These are phyloP conservation scores for Annulohypoxylon truncatum DNA, from an alignment of 2,329 filamentous ascomycete species.

Conservation along the genomic window DNA sequence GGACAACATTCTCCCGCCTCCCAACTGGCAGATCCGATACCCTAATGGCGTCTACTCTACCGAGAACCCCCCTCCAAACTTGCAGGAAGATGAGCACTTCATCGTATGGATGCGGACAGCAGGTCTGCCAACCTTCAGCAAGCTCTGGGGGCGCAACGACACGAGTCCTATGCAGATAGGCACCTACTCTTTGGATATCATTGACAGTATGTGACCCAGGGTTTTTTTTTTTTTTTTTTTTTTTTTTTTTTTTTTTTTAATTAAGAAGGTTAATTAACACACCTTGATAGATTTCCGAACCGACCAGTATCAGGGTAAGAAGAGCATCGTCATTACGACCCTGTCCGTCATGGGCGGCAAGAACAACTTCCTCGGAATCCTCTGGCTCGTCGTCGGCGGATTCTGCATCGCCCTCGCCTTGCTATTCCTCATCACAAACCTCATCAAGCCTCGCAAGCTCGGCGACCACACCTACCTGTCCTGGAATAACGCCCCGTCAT, in stretches of 20 bases:
- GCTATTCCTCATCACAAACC: conserved; percentile 88
- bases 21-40: conserved; percentile 82
- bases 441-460: conserved; percentile 95
- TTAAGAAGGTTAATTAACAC: conserved; percentile 15
- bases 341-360: conserved; percentile 93
- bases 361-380: conserved; percentile 96
- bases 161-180: conserved; percentile 73
- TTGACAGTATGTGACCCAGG: conserved; percentile 77
- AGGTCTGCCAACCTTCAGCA: conserved; percentile 93
- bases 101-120: conserved; percentile 99
- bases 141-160: conserved; percentile 88
- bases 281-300: conserved; percentile 78
- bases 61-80: conserved; percentile 73
- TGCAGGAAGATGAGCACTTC: conserved; percentile 83
- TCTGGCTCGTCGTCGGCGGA: conserved; percentile 93
- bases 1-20: conserved; percentile 79
- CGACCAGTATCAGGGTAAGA: conserved; percentile 82
- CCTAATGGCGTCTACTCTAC: conserved; percentile 76
- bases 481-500: conserved; percentile 78
- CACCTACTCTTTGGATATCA: conserved; percentile 80
- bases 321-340: conserved; percentile 89
- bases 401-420: conserved; percentile 90
- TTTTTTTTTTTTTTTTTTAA: not conserved
- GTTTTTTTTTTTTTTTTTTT: not conserved
- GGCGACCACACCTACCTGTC: conserved; percentile 97